Percentiles rank a stretch among this genome's conserved stretches.
phyloP scores from a whole-genome alignment of 2,329 filamentous ascomycete genomes.

The Cyphellophora europaea region DNA sequence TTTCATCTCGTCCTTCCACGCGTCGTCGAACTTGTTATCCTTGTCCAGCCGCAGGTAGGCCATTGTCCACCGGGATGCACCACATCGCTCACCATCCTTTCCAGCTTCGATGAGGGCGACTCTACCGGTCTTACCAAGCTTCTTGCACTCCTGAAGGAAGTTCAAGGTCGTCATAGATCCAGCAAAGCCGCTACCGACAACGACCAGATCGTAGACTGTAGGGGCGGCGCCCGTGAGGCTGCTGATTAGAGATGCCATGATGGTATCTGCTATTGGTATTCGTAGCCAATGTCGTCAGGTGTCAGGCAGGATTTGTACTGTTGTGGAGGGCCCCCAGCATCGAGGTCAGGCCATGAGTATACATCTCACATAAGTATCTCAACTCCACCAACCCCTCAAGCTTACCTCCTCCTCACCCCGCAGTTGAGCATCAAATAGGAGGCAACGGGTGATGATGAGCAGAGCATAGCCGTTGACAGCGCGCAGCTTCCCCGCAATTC shows the following conservation, averaged over 20 bases:
- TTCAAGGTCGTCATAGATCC: constrained; percentile 30
- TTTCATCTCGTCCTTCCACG: constrained; percentile 17
- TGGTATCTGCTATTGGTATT: too few relatives aligned
- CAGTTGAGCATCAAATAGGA: too few relatives aligned
- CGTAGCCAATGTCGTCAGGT: too few relatives aligned
- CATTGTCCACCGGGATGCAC: constrained; percentile 30
- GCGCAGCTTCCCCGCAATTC: too few relatives aligned
- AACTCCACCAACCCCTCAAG: too few relatives aligned
- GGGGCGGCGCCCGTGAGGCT: constrained; percentile 10
- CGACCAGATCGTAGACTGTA: constrained; percentile 27
- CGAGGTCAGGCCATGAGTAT: too few relatives aligned
- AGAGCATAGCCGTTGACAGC: too few relatives aligned
- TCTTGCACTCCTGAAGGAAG: constrained; percentile 31
- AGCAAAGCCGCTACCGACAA: constrained; percentile 32
- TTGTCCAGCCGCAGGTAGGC: constrained; percentile 32
- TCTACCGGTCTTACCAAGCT: constrained; percentile 24
- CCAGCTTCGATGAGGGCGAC: constrained; percentile 32
- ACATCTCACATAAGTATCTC: too few relatives aligned
- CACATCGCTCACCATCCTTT: constrained; percentile 29
- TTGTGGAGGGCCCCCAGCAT: too few relatives aligned
- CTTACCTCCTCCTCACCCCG: too few relatives aligned
- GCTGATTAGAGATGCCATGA: constrained; percentile 6
- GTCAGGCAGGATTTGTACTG: too few relatives aligned
- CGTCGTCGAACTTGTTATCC: constrained; percentile 19
- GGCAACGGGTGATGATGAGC: too few relatives aligned